Evolutionary conservation across 352 stramenopile species (phyloP), one percentile per base, ranked within the genome.

Genomic region (Halophytophthora batemanensis): DNA sequence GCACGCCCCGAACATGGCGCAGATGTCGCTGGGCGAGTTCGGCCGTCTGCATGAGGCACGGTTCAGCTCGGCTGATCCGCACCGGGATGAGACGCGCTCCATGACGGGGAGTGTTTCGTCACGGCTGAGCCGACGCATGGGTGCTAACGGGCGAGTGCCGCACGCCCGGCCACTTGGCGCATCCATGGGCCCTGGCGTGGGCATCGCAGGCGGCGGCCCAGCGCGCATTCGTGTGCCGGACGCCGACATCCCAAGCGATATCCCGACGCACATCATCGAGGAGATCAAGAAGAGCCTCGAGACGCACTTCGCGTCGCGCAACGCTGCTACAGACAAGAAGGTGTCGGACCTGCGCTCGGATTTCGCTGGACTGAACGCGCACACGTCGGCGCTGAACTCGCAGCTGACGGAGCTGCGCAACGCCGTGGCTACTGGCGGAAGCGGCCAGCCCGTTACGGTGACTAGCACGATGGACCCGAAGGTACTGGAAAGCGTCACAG

Each of bases 261-360:
- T 72, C 19, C 70, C 73, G 3, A 69, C 62, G 37, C 75, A 81
- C 49, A 57, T 79, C 3, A 25, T 81, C 2, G 75, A 86, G 8
- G 75, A 86, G 21, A 51, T 86, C 13, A 80, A 70, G 50, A 87
- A 87, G 58, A 82, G 73, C 25, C 59, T 93, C 6, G 79, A 93
- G 61, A 76, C 79, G 13, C 64, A 77, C 17, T 80, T 93, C 21
- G 53, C 69, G 3, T 66, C 75, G 29, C 75, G 70, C 31, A 78
- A 79, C 7, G 60, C 59, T 22, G 64, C 59, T 11, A 64, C 88
- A 37, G 82, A 93, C 53, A 90, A 86, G 65, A 75, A 80, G 36
- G 60, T 93, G 2, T 56, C 56, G 0, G 79, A 90, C 37, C 23
- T 89, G 33, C 66, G 74, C 15, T 78, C 71, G 12, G 82, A 93